These are phyloP conservation scores for Coemansia sp. DNA, from an alignment of 192 early-diverging fungal species.

Conservation along the genomic window DNA sequence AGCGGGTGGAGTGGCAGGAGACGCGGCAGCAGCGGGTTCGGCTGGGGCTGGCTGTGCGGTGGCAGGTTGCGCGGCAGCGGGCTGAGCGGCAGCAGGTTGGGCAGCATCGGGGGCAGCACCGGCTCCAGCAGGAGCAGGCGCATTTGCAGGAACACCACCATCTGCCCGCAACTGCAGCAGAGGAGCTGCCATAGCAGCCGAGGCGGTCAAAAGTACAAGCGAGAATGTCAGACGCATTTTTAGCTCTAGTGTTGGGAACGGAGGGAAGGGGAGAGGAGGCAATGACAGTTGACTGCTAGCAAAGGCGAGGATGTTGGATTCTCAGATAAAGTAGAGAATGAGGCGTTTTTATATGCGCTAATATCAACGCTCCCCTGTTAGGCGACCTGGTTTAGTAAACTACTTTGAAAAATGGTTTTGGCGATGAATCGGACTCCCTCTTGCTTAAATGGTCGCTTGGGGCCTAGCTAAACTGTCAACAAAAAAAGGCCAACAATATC, in stretches of 20 bases:
- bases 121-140: background rate
- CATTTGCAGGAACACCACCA: background rate
- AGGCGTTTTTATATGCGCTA: background rate
- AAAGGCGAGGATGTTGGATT: background rate
- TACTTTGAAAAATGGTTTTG: background rate
- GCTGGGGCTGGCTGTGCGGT: background rate
- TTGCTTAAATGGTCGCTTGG: background rate
- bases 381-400: background rate
- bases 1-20: too few species aligned
- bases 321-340: background rate
- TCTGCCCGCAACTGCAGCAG: background rate
- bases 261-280: background rate
- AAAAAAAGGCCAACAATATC: background rate
- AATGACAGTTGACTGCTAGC: background rate
- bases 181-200: constrained; percentile 12
- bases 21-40: background rate
- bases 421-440: background rate
- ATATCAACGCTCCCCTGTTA: background rate
- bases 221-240: constrained; percentile 16
- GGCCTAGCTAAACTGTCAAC: background rate
- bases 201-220: background rate
- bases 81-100: background rate
- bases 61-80: background rate
- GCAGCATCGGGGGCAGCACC: background rate
- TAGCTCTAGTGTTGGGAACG: background rate